Evolutionary conservation across 352 stramenopile species (phyloP), one percentile per base, ranked within the genome.

Genomic region (Thalassiosira mediterranea): DNA sequence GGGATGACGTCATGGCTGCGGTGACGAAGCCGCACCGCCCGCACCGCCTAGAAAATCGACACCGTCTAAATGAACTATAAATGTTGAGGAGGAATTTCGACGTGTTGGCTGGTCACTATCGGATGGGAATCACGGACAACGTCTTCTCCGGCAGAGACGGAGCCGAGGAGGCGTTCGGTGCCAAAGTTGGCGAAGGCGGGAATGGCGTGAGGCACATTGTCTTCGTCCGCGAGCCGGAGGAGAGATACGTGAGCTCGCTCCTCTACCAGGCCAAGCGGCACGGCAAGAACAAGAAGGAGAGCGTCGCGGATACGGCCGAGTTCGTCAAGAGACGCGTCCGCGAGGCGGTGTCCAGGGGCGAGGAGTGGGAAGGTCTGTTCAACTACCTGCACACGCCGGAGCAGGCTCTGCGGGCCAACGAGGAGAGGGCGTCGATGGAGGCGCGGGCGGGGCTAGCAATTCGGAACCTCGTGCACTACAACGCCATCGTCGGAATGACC

Each of bases 381-480:
- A 48, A 23, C 0, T 88, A 88, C 53, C 66, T 88, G 40, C 52
- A 86, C 13, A 85, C 81, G 26, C 76, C 81, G 26, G 17, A 15
- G 11, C 76, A 88, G 57, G 23, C 34, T 11, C 5, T 4, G 21
- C 38, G 28, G 15, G 34, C 17, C 40, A 26, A 54, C 25, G 13
- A 5, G 4, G 26, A 32, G 10, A 44, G 71, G 37, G 7, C 32
- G 23, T 40, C 56, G 21, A 49, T 67, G 38, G 49, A 77, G 37
- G 10, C 71, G 3, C 58, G 69, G 49, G 44, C 66, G 11, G 11
- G 47, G 21, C 17, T 69, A 23, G 59, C 54, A 4, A 75, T 83
- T 47, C 2, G 65, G 0, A 89, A 89, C 66, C 66, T 89, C 52
- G 17, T 83, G 4, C 19, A 83, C 29, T 83, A 89, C 29, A 81